phyloP scores from a whole-genome alignment of 768 basidiomycete species.

The Boletus reticuloceps region DNA sequence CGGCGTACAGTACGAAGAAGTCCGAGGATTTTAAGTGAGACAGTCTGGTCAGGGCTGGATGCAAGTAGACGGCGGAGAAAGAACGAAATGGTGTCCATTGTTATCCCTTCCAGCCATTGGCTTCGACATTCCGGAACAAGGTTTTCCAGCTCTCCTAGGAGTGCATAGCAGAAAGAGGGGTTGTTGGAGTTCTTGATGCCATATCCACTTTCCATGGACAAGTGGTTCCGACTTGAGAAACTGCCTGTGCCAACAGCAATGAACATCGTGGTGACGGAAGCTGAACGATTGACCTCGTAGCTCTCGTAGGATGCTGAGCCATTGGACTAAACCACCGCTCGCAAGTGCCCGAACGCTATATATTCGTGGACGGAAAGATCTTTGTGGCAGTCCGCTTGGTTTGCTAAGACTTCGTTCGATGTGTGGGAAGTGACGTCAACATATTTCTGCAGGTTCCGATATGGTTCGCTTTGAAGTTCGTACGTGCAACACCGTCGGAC shows the following conservation, averaged over 20 bases:
- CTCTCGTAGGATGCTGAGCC: conserved; percentile 50
- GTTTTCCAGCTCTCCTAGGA: conserved; percentile 36
- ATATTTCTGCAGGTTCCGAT: conserved; percentile 38
- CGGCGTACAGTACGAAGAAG: conserved; percentile 34
- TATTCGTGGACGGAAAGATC: conserved; percentile 46
- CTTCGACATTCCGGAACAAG: conserved; percentile 35
- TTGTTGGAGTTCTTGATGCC: conserved; percentile 40
- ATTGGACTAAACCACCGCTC: conserved; percentile 46
- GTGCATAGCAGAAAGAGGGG: conserved; percentile 33
- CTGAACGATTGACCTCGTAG: conserved; percentile 38
- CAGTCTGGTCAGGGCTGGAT: conserved; percentile 7
- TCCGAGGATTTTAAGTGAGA: conserved; percentile 16
- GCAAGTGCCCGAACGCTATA: conserved; percentile 43
- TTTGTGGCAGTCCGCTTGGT: conserved; percentile 39
- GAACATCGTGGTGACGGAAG: conserved; percentile 40
- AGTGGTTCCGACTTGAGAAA: conserved; percentile 42
- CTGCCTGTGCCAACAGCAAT: conserved; percentile 44
- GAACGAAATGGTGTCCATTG: conserved; percentile 33
- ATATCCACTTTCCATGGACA: conserved; percentile 20
- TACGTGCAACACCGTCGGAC: conserved; percentile 31
- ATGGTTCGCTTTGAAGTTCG: conserved; percentile 31
- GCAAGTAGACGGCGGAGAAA: conserved; percentile 38
- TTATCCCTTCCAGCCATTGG: conserved; percentile 40
- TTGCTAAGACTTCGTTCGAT: conserved; percentile 43
- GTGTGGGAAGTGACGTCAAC: conserved; percentile 36